Base-by-base conservation (phyloP, 2,329 filamentous ascomycete species). In the Zymoseptoria tritici region DNA sequence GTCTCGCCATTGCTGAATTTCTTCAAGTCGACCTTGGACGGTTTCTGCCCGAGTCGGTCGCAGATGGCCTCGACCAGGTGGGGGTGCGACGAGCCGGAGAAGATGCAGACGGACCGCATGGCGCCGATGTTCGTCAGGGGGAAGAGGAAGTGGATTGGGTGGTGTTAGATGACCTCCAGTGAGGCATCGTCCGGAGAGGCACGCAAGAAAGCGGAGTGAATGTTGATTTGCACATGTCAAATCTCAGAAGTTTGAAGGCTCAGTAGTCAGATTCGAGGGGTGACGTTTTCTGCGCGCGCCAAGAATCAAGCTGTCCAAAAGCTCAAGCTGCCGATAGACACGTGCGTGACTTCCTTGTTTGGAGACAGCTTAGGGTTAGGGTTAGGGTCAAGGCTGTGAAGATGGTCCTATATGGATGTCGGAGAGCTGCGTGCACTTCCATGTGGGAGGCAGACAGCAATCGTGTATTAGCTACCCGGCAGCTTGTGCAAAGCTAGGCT, bases 1-100 rank as follows among this genome's bases (percentile, higher is more conserved):
- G 85, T 88, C 77, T 88, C 85, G 64, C 85, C 85, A 75, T 88
- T 88, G 75, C 81, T 82, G 73, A 88, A 88, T 72, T 87, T 87
- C 65, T 82, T 80, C 65, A 88, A 76, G 62, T 84, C 80, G 64
- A 83, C 85, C 62, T 81, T 80, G 55, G 83, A 81, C 24, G 81
- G 81, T 60, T 80, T 78, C 65, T 81, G 82, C 52, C 85, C 85
- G 65, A 88, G 77, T 54, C 85, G 79, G 70, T 87, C 83, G 72
- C 85, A 88, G 69, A 88, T 86, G 58, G 81, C 79, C 64, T 87
- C 83, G 67, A 85, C 81, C 56, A 88, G 80, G 62, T 75, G 74
- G 49, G 85, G 85, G 73, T 88, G 85, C 62, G 84, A 87, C 58
- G 80, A 83, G 66, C 85, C 85, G 57, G 82, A 82, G 73, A 88